Evolutionary conservation across 805 yeast species (phyloP), one percentile per base, ranked within the genome.

Genomic region (Starmerella apicola): DNA sequence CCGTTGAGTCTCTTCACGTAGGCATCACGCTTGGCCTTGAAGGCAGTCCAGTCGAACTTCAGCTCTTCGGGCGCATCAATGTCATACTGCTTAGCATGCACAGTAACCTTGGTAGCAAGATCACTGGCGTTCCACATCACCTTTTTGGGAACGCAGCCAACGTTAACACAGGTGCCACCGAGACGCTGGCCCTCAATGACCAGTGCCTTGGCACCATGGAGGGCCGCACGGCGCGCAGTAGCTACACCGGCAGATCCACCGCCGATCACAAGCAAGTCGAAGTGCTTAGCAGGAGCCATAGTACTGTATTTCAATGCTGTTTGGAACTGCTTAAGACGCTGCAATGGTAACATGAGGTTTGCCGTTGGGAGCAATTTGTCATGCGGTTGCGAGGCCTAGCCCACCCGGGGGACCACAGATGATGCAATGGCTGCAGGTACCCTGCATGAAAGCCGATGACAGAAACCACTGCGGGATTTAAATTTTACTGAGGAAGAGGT

Each of bases 181-280:
- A 91, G 71, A 25, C 57, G 78, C 38, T 75, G 73, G 30, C 82
- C 74, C 62, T 91, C 98, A 39, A 91, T 69, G 17, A 91, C 56
- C 38, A 86, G 66, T 1, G 91, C 78, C 51, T 84, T 83, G 20
- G 93, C 94, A 20, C 98, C 98, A 52, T 86, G 75, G 24, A 55
- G 49, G 27, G 97, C 95, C 10, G 98, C 97, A 54, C 97, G 76
- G 62, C 99, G 77, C 13, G 96, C 93, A 17, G 93, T 78, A n/a
- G 98, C 95, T 33, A 91, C 96, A 51, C 99, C 99, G 34, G 97
- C 99, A 27, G 95, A 84, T 12, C 99, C 99, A 43, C 98, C 99
- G 38, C 99, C 99, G 50, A 91, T 91, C 43, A 91, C 98, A 37
- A 91, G 66, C 59, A 82, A 88, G 56, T 91, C 85, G 68, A 76